Conservation (phyloP, 208 protist genomes). For the Strigomonas galati region DNA sequence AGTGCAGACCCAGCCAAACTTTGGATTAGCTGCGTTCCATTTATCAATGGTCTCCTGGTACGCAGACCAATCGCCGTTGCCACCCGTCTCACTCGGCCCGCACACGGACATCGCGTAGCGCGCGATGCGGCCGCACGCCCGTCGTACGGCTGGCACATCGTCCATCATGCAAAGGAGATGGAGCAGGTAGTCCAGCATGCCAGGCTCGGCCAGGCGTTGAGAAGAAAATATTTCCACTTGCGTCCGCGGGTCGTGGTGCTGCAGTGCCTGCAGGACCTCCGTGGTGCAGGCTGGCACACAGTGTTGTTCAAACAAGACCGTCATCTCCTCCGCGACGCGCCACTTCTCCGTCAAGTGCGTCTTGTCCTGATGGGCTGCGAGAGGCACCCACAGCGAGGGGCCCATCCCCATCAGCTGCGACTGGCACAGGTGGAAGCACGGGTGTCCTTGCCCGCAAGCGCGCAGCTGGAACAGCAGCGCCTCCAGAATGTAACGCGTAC, state of each 20-base stretch:
- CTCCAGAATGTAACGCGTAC: constrained; percentile 10
- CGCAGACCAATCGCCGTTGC: background rate
- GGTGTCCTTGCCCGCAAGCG: background rate
- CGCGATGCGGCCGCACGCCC: background rate
- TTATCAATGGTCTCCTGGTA: background rate
- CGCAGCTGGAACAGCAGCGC: constrained; percentile 5
- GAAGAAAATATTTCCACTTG: constrained; percentile 31
- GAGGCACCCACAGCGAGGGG: background rate
- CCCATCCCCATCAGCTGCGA: background rate
- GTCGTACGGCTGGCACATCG: background rate
- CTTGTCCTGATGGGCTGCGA: background rate
- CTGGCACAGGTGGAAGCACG: background rate
- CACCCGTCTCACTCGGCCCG: too few relatives aligned
- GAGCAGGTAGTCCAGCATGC: constrained; percentile 23
- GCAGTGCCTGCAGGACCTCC: background rate
- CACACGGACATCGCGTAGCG: background rate
- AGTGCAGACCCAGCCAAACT: background rate
- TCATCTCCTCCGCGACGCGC: background rate
- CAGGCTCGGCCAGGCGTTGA: constrained; percentile 19
- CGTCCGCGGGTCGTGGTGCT: constrained; percentile 15
- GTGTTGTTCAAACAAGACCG: constrained; percentile 7
- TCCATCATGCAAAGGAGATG: background rate
- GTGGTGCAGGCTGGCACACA: background rate
- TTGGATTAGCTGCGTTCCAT: background rate
- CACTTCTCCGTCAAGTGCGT: background rate